Conservation (phyloP, 2,329 filamentous ascomycete species). For the Fusarium miscanthi region DNA sequence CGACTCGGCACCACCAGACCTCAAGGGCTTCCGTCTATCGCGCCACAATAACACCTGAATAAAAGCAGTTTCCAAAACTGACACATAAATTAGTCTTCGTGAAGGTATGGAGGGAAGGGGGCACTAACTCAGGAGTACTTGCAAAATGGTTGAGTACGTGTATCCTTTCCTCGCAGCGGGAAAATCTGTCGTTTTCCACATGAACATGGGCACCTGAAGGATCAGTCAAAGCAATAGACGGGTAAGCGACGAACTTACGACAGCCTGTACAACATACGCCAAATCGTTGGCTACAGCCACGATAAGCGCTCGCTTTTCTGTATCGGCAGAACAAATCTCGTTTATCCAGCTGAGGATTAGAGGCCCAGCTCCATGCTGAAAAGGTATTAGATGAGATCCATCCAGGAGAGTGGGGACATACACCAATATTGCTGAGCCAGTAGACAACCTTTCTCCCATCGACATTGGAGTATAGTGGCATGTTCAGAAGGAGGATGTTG, state of each 20-base stretch:
- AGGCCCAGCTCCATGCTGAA: slow-evolving; percentile 24
- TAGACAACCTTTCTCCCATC: slow-evolving; percentile 28
- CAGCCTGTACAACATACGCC: slow-evolving; percentile 33
- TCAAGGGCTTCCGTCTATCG: not conserved
- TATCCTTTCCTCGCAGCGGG: slow-evolving; percentile 1
- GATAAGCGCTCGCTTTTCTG: slow-evolving; percentile 34
- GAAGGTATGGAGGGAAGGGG: too few species aligned
- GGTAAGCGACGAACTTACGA: not conserved
- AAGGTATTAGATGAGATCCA: too few species aligned
- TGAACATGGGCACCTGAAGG: not conserved
- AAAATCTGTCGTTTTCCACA: slow-evolving; percentile 5
- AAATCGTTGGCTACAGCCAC: slow-evolving; percentile 22
- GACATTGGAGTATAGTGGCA: slow-evolving; percentile 30
- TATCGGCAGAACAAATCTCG: slow-evolving; percentile 36
- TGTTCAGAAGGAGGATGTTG: slow-evolving; percentile 9
- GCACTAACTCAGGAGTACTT: not conserved
- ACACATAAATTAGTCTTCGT: not conserved
- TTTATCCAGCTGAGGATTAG: slow-evolving; percentile 41
- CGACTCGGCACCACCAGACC: not conserved
- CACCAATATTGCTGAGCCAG: slow-evolving; percentile 35
- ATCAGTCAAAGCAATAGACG: not conserved
- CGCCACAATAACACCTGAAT: not conserved
- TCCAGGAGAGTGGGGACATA: too few species aligned
- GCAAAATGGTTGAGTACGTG: not conserved
- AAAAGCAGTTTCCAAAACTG: not conserved